phyloP scores from a whole-genome alignment of 2,329 filamentous ascomycete genomes.

The Ceratocystis ficicola region DNA sequence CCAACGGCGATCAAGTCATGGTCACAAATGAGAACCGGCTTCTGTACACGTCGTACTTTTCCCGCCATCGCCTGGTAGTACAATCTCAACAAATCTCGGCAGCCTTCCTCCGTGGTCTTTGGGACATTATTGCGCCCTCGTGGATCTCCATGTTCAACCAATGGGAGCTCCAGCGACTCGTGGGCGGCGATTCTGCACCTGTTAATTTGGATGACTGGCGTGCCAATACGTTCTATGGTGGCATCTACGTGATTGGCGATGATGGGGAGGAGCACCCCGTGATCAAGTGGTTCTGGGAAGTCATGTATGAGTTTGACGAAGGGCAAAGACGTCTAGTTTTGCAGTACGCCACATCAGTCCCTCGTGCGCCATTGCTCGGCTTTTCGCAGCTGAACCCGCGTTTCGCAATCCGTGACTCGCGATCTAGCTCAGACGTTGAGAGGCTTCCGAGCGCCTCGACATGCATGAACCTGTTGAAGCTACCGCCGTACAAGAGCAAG shows the following conservation, averaged over 20 bases:
- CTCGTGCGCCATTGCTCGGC: constrained; percentile 75
- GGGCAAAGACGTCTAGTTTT: constrained; percentile 71
- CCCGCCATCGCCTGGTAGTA: constrained; percentile 68
- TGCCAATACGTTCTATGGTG: constrained; percentile 73
- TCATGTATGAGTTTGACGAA: constrained; percentile 65
- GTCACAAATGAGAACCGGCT: constrained; percentile 89
- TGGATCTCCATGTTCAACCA: constrained; percentile 99
- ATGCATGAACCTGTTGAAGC: constrained; percentile 86
- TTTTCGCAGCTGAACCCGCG: constrained; percentile 74
- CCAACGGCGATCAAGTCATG: constrained; percentile 59
- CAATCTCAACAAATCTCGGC: constrained; percentile 73
- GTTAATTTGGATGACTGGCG: constrained; percentile 83
- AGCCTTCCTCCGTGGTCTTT: constrained; percentile 76
- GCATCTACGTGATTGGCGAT: constrained; percentile 79
- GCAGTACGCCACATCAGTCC: constrained; percentile 92
- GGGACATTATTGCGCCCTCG: constrained; percentile 74
- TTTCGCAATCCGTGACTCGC: constrained; percentile 79
- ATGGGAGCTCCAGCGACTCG: constrained; percentile 79
- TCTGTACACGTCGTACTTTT: constrained; percentile 88
- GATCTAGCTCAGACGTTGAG: constrained; percentile 40
- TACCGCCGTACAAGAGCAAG: constrained; percentile 66
- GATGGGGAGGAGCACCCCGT: constrained; percentile 78
- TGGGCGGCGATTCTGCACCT: constrained; percentile 73
- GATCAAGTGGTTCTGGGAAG: constrained; percentile 79
- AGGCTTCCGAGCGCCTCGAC: constrained; percentile 87